Percentiles rank a stretch among this genome's conserved stretches.
Evolutionary conservation across 768 basidiomycete species (phyloP).

Genomic region (Pulveroboletus sp.): DNA sequence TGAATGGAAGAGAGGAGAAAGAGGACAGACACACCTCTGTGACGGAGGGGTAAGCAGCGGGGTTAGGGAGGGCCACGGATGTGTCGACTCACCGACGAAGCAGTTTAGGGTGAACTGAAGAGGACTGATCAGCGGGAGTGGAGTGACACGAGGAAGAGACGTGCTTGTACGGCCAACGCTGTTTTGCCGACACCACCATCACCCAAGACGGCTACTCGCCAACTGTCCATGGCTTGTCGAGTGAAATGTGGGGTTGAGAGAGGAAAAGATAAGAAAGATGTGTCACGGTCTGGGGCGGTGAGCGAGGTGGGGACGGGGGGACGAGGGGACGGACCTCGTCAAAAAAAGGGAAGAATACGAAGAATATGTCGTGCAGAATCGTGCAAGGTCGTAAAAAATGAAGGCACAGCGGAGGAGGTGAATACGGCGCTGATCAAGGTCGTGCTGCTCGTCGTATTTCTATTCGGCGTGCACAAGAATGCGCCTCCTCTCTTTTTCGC

Average conservation of each 20-base stretch:
- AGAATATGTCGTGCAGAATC: constrained; percentile 65
- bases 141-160: constrained; percentile 21
- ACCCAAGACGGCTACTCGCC: constrained; percentile 94
- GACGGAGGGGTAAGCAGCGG: constrained; percentile 15
- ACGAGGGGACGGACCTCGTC: constrained; percentile 28
- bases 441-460: constrained; percentile 33
- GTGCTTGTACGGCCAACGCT: constrained; percentile 89
- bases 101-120: constrained; percentile 92
- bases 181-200: constrained; percentile 99
- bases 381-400: constrained; percentile 64
- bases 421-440: constrained; percentile 34
- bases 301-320: constrained; percentile 19
- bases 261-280: constrained; percentile 25
- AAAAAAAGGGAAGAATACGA: constrained; percentile 39
- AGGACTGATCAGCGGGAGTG: constrained; percentile 9
- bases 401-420: constrained; percentile 29
- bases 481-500: constrained; percentile 15
- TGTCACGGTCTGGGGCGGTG: constrained; percentile 13
- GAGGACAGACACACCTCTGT: constrained; percentile 50
- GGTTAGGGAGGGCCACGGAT: constrained; percentile 6
- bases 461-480: constrained; percentile 26
- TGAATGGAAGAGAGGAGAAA: constrained; percentile 10
- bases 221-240: constrained; percentile 74
- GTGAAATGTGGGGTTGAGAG: constrained; percentile 16
- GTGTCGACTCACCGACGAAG: constrained; percentile 76